Percentiles rank a stretch among this genome's conserved stretches.
Conservation (phyloP, 495 filamentous ascomycete genomes). For the Clohesyomyces aquaticus region DNA sequence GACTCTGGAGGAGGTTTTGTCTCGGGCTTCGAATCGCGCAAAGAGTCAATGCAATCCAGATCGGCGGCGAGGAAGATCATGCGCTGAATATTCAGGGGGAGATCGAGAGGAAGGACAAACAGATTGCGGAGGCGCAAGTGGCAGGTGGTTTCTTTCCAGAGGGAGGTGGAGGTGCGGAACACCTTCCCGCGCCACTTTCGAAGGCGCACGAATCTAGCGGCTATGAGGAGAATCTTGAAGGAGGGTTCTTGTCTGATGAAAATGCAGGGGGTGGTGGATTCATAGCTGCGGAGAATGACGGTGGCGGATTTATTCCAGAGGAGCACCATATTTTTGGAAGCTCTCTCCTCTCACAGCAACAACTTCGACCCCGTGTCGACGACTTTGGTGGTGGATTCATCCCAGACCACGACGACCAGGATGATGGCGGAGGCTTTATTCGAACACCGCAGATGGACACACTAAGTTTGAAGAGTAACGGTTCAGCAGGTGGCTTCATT, state of each 20-base stretch:
- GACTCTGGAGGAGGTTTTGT: constrained; percentile 77
- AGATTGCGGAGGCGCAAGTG: constrained; percentile 26
- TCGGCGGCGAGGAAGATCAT: constrained; percentile 53
- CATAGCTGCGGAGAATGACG: constrained; percentile 1
- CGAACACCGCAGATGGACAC: neutral
- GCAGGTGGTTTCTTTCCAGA: constrained; percentile 43
- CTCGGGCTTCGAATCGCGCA: constrained; percentile 76
- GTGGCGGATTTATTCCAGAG: neutral
- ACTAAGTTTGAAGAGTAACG: neutral
- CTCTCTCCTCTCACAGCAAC: constrained; percentile 19
- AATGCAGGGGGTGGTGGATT: constrained; percentile 16
- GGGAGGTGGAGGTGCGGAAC: constrained; percentile 25
- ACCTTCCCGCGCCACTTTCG: neutral
- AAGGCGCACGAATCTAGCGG: neutral
- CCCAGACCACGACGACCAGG: constrained; percentile 24
- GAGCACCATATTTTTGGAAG: constrained; percentile 12
- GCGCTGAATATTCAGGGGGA: constrained; percentile 25
- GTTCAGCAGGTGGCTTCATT: neutral
- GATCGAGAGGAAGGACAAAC: constrained; percentile 34
- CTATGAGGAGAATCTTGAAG: constrained; percentile 4
- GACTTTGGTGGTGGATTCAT: constrained; percentile 34
- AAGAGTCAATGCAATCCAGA: constrained; percentile 67
- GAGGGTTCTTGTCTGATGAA: constrained; percentile 28
- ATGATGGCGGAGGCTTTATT: constrained; percentile 33
- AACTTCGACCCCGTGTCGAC: constrained; percentile 18